Evolutionary conservation across 768 basidiomycete species (phyloP), one percentile per base, ranked within the genome.

Genomic region (Tylopilus sp.): DNA sequence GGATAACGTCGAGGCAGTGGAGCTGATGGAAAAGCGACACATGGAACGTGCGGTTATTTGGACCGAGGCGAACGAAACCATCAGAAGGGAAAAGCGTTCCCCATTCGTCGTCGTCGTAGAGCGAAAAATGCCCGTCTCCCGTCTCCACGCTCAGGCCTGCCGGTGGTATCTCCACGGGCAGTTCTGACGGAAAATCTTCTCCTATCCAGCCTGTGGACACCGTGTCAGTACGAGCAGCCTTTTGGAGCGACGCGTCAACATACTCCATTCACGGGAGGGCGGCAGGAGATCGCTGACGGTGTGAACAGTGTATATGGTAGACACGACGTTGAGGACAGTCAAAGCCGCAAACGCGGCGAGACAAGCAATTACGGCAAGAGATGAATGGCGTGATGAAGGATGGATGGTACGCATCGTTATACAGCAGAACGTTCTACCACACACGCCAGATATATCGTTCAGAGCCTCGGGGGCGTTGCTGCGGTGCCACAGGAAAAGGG

Each of bases 11-110:
- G 14, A 80, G 58, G 48, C 78, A 80, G 55, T 80, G 79, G 17
- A 78, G 69, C 54, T 81, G 72, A 61, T 81, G 79, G 65, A 74
- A 78, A 57, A 78, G 72, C 29, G 73, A 67, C 21, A 63, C 60
- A 16, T 58, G 69, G 46, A 73, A 72, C 1, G 71, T 60, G 42
- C 67, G 66, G 50, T 71, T 56, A 31, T 67, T n/a, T 0, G 71
- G 64, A 24, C 72, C 72, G 9, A 74, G 58, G 44, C 63, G 66
- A 25, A 71, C 64, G 56, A 70, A 73, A 3, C 71, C 71, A 21
- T 63, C 63, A 3, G 71, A 72, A 10, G 62, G 60, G 17, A 66
- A 73, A 9, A 72, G 58, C 4, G 67, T 62, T 21, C 64, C 72
- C 72, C 72, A 73, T 36, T 71, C 70, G 50, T 65, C 63, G 51